These are phyloP conservation scores for Pulveroboletus frians DNA, from an alignment of 768 basidiomycete genomes.

Conservation along the genomic window DNA sequence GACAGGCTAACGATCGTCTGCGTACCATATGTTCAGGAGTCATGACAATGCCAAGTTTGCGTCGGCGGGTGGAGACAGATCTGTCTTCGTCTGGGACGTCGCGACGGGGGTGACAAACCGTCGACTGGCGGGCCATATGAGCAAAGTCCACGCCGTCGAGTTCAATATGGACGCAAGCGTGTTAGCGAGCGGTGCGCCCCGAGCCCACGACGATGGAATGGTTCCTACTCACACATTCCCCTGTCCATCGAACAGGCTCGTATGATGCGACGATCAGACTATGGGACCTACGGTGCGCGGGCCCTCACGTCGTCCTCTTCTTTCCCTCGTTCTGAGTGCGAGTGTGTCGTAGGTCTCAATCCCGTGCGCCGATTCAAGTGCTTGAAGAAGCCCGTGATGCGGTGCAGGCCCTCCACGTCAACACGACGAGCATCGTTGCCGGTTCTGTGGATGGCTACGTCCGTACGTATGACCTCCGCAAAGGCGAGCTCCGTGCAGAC, in stretches of 20 bases:
- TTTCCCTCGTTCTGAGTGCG: background rate
- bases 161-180: conserved; percentile 87
- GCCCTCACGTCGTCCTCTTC: accelerated
- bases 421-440: conserved; percentile 59
- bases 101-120: conserved; percentile 78
- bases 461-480: conserved; percentile 91
- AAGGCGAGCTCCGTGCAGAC: conserved; percentile 85
- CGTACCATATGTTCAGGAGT: conserved; percentile 41
- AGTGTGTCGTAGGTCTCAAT: conserved; percentile 49
- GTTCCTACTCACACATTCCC: background rate
- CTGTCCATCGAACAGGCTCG: conserved; percentile 52
- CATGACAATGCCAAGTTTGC: conserved; percentile 94
- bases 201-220: background rate
- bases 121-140: conserved; percentile 82
- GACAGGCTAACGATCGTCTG: background rate
- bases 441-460: conserved; percentile 91
- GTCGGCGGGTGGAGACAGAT: conserved; percentile 89
- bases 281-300: conserved; percentile 81
- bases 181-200: conserved; percentile 69
- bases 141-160: conserved; percentile 85
- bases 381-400: conserved; percentile 87
- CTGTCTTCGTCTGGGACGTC: conserved; percentile 95
- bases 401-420: conserved; percentile 73
- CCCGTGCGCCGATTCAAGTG: conserved; percentile 83
- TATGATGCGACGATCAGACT: conserved; percentile 87